A percentile compares a stretch with the other conserved stretches of the same genome.
phyloP scores from a whole-genome alignment of 495 filamentous ascomycete genomes.

The Daldinia decipiens region DNA sequence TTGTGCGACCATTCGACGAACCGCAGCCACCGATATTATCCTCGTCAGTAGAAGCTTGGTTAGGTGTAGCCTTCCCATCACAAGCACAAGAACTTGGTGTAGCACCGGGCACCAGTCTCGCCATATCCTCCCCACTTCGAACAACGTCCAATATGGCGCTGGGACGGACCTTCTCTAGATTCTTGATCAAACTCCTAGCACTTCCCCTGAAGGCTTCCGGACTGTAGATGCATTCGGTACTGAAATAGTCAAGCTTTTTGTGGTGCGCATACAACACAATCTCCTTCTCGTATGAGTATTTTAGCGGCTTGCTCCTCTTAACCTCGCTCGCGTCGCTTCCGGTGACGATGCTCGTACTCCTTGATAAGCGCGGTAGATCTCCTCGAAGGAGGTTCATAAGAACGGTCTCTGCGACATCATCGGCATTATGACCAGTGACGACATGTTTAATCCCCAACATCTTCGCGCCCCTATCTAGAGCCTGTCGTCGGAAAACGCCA shows the following conservation, averaged over 20 bases:
- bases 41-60: constrained; percentile 58
- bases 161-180: constrained; percentile 88
- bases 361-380: constrained; percentile 84
- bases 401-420: constrained; percentile 98
- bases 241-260: constrained; percentile 96
- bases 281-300: constrained; percentile 99
- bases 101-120: constrained; percentile 77
- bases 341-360: constrained; percentile 94
- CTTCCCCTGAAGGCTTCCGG: constrained; percentile 97
- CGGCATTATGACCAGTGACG: constrained; percentile 97
- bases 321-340: constrained; percentile 77
- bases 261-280: constrained; percentile 98
- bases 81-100: constrained; percentile 50
- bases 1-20: constrained; percentile 72
- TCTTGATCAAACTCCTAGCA: constrained; percentile 91
- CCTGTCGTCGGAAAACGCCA: constrained; percentile 94
- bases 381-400: constrained; percentile 96
- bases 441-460: constrained; percentile 90
- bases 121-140: constrained; percentile 95
- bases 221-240: constrained; percentile 97
- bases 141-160: constrained; percentile 96
- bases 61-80: constrained; percentile 43
- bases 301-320: constrained; percentile 93
- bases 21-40: constrained; percentile 79
- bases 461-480: constrained; percentile 90